These are phyloP conservation scores for Dendrocalamus latiflorus DNA, from an alignment of 202 grass and related monocot species.

Conservation along the genomic window DNA sequence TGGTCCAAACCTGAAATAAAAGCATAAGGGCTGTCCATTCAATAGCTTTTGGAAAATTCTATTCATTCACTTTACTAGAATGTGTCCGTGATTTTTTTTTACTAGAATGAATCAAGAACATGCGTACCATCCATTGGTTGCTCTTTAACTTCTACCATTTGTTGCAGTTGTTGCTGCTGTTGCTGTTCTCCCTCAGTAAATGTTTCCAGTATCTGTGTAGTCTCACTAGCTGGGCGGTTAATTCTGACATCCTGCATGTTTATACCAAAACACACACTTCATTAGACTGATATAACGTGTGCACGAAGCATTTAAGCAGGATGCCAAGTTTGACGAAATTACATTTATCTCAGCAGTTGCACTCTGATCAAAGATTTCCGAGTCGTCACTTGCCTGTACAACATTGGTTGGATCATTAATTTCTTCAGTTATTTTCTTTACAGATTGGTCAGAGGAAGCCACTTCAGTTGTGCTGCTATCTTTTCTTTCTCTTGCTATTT, in stretches of 20 bases:
- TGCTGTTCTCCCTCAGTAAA: conserved; percentile 14
- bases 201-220: conserved; percentile 11
- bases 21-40: not conserved
- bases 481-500: not conserved
- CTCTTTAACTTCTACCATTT: conserved; percentile 15
- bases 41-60: not conserved
- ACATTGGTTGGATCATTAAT: not conserved
- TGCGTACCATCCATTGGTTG: conserved; percentile 35
- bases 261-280: not conserved
- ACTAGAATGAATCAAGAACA: not conserved
- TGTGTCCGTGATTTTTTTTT: not conserved
- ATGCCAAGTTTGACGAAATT: conserved; percentile 27
- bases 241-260: conserved; percentile 36
- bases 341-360: conserved; percentile 32
- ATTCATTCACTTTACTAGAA: not conserved
- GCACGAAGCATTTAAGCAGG: not conserved
- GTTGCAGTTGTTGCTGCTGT: conserved; percentile 20
- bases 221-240: conserved; percentile 7
- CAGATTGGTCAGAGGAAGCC: conserved; percentile 16
- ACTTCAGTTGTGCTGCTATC: not conserved
- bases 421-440: conserved; percentile 19
- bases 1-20: conserved; percentile 31
- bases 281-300: not conserved
- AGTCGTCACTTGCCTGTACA: not conserved
- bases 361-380: conserved; percentile 18